These are phyloP conservation scores for Diaporthe citrichinensis DNA, from an alignment of 2,329 filamentous ascomycete species.

Conservation along the genomic window DNA sequence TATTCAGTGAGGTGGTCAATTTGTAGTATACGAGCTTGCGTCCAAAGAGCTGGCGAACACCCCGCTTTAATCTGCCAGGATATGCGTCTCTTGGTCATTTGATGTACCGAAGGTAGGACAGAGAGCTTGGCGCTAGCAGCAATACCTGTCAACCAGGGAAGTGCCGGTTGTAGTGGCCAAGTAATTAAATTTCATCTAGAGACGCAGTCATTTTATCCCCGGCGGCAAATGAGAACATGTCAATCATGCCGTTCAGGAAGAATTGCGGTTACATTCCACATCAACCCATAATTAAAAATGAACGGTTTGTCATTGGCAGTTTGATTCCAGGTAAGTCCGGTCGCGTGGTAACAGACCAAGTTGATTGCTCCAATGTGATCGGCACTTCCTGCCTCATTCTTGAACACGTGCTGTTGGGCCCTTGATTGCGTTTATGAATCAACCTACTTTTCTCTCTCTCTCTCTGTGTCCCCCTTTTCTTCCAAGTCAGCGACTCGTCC, in stretches of 20 bases:
- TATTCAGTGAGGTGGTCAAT: not conserved
- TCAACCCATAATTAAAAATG: not conserved
- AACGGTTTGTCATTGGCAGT: not conserved
- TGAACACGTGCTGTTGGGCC: not conserved
- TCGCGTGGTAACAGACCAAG: too few relatives aligned
- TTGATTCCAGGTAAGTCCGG: not conserved
- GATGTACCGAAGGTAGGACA: not conserved
- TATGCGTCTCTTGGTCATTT: slow-evolving; percentile 13
- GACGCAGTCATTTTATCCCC: not conserved
- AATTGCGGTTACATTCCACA: not conserved
- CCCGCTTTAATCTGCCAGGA: slow-evolving; percentile 10
- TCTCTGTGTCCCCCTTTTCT: not conserved
- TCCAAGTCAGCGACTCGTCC: too few relatives aligned
- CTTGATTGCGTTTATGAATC: not conserved
- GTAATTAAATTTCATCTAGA: not conserved
- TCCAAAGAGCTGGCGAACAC: not conserved
- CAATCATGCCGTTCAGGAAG: not conserved
- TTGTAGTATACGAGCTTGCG: not conserved
- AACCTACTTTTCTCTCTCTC: not conserved
- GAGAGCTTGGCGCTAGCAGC: not conserved
- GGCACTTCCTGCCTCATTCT: not conserved
- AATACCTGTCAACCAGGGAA: not conserved
- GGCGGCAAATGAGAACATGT: slow-evolving; percentile 3
- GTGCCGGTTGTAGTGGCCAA: slow-evolving; percentile 1
- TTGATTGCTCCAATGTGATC: not conserved